phyloP scores from a whole-genome alignment of 2,329 filamentous ascomycete species.

The Arthrobotrys sinensis region DNA sequence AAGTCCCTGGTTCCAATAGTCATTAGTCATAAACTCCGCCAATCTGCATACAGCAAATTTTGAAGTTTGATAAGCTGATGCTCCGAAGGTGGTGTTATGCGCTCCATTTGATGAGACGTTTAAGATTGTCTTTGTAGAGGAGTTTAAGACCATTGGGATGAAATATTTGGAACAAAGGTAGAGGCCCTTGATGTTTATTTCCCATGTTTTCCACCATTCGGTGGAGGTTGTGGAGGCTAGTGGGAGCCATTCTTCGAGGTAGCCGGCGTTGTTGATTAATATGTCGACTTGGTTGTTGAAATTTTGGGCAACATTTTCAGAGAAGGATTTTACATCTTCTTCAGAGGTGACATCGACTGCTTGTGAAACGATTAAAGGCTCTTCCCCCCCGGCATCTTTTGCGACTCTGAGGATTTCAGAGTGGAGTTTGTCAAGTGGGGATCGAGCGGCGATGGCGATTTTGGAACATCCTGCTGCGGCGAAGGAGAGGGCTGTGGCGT shows the following conservation, averaged over 20 bases:
- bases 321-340: conserved; percentile 66
- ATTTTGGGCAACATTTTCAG: conserved; percentile 62
- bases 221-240: conserved; percentile 65
- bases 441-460: conserved; percentile 73
- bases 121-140: conserved; percentile 65
- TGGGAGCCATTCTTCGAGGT: conserved; percentile 65
- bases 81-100: conserved; percentile 65
- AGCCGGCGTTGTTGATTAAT: conserved; percentile 70
- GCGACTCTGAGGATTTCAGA: conserved; percentile 67
- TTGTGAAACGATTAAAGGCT: conserved; percentile 63
- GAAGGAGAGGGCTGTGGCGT: conserved; percentile 72
- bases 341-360: conserved; percentile 67
- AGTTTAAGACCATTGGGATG: conserved; percentile 34
- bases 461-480: conserved; percentile 71
- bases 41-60: conserved; percentile 70
- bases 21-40: conserved; percentile 69
- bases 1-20: conserved; percentile 69
- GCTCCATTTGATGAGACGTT: conserved; percentile 68
- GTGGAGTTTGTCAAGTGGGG: conserved; percentile 67
- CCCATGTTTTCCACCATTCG: conserved; percentile 68
- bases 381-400: conserved; percentile 64
- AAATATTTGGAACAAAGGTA: conserved; percentile 68
- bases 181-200: conserved; percentile 71
- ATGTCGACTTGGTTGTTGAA: conserved; percentile 68
- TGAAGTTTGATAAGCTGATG: conserved; percentile 69